Evolutionary conservation across 495 filamentous ascomycete genomes (phyloP).

Genomic region (Lindgomyces ingoldianus): DNA sequence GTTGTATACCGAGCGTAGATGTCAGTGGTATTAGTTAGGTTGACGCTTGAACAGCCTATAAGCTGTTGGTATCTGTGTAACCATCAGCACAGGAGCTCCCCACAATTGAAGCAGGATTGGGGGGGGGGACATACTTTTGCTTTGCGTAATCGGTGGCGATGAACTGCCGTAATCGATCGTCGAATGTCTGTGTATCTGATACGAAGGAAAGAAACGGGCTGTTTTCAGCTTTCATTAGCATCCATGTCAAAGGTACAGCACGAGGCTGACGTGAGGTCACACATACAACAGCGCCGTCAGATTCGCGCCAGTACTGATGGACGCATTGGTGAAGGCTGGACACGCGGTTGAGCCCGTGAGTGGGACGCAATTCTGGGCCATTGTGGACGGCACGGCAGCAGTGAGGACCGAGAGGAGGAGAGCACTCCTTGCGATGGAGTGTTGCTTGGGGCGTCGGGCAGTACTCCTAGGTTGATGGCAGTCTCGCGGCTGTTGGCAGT

Average conservation of each 20-base stretch:
- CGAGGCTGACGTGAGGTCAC: conserved; percentile 28
- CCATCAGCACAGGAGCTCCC: conserved; percentile 31
- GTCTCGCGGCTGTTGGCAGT: neutral
- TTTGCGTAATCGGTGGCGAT: conserved; percentile 72
- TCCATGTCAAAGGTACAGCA: conserved; percentile 16
- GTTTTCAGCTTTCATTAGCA: conserved; percentile 28
- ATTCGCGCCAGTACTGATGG: conserved; percentile 70
- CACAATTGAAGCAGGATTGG: neutral
- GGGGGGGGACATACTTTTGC: conserved; percentile 62
- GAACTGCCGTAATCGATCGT: conserved; percentile 70
- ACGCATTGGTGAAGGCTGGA: conserved; percentile 78
- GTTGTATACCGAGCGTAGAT: conserved; percentile 94
- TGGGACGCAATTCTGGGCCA: conserved; percentile 66
- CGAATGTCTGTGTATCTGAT: conserved; percentile 73
- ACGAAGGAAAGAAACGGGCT: conserved; percentile 89
- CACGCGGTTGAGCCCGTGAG: conserved; percentile 77
- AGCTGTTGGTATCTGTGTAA: conserved; percentile 65
- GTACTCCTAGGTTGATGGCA: conserved; percentile 18
- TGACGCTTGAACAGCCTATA: conserved; percentile 79
- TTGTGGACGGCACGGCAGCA: conserved; percentile 32
- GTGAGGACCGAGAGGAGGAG: conserved; percentile 32
- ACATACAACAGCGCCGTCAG: conserved; percentile 77
- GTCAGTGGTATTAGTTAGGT: conserved; percentile 75
- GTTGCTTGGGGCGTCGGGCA: conserved; percentile 20
- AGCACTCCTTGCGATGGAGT: conserved; percentile 10